phyloP scores from a whole-genome alignment of 148 eudicot genomes.

The Amaranthus hypochondriacus region DNA sequence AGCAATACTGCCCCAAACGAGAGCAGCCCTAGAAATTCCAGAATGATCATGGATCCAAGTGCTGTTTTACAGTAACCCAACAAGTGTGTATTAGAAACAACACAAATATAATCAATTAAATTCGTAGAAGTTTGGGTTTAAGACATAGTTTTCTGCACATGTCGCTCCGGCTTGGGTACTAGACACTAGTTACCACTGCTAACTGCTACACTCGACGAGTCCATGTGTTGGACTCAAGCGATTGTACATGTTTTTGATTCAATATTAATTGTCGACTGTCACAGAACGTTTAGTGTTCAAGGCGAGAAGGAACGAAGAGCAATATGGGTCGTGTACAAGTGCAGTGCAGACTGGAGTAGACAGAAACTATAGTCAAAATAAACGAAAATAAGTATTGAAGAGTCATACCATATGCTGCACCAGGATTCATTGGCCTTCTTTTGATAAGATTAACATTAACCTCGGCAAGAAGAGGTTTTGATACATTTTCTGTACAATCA shows the following conservation, averaged over 20 bases:
- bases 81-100: constrained; percentile 10
- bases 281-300: neutral
- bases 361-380: neutral
- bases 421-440: constrained; percentile 51
- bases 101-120: neutral
- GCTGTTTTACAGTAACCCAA: constrained; percentile 36
- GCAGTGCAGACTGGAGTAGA: neutral
- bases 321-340: neutral
- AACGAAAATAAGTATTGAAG: neutral
- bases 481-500: constrained; percentile 50
- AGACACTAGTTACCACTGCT: neutral
- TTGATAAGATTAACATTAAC: constrained; percentile 54
- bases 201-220: neutral
- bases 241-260: neutral
- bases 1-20: constrained; percentile 59
- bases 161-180: neutral
- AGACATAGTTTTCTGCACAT: neutral
- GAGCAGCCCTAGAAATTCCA: constrained; percentile 53
- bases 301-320: neutral
- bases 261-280: neutral
- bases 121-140: no score
- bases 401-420: constrained; percentile 55
- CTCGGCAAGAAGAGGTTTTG: constrained; percentile 60
- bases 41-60: constrained; percentile 61
- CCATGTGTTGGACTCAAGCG: neutral